Conservation (phyloP, 208 protist species). For the Borovskyia barvae region DNA sequence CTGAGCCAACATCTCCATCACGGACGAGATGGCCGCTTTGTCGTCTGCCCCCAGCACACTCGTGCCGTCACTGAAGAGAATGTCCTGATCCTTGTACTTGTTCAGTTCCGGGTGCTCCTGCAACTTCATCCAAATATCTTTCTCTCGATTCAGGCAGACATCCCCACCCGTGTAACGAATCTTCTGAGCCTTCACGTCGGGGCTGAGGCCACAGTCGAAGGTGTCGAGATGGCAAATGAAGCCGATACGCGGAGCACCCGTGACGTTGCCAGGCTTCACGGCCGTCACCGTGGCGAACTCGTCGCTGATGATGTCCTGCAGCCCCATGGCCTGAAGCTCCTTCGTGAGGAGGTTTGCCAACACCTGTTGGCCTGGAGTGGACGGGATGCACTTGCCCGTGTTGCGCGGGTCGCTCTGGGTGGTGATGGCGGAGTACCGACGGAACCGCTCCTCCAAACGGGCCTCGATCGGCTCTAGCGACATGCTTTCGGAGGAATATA, state of each 20-base stretch:
- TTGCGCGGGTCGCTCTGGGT: slow-evolving; percentile 68
- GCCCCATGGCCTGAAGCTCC: slow-evolving; percentile 52
- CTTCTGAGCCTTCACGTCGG: slow-evolving; percentile 68
- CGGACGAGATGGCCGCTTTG: slow-evolving; percentile 74
- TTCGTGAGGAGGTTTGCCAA: slow-evolving; percentile 72
- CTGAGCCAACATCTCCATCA: slow-evolving; percentile 78
- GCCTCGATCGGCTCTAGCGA: slow-evolving; percentile 38
- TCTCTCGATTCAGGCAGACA: slow-evolving; percentile 72
- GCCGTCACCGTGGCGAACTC: slow-evolving; percentile 76
- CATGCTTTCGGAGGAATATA: slow-evolving; percentile 2
- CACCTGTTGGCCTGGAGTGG: slow-evolving; percentile 76
- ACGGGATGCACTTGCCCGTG: slow-evolving; percentile 59
- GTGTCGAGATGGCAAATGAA: slow-evolving; percentile 89
- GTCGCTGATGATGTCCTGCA: slow-evolving; percentile 62
- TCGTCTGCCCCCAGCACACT: slow-evolving; percentile 87
- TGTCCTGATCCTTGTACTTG: slow-evolving; percentile 76
- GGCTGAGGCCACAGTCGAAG: slow-evolving; percentile 69
- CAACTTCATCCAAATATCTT: slow-evolving; percentile 60
- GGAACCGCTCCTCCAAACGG: slow-evolving; percentile 66
- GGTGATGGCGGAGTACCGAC: slow-evolving; percentile 76
- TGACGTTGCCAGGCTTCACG: slow-evolving; percentile 57
- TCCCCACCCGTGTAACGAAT: slow-evolving; percentile 71
- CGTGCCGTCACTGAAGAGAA: slow-evolving; percentile 86
- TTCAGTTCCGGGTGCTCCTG: slow-evolving; percentile 69
- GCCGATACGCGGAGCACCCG: slow-evolving; percentile 64